These are phyloP conservation scores for Fistulinella prunicolor DNA, from an alignment of 768 basidiomycete genomes.

Conservation along the genomic window DNA sequence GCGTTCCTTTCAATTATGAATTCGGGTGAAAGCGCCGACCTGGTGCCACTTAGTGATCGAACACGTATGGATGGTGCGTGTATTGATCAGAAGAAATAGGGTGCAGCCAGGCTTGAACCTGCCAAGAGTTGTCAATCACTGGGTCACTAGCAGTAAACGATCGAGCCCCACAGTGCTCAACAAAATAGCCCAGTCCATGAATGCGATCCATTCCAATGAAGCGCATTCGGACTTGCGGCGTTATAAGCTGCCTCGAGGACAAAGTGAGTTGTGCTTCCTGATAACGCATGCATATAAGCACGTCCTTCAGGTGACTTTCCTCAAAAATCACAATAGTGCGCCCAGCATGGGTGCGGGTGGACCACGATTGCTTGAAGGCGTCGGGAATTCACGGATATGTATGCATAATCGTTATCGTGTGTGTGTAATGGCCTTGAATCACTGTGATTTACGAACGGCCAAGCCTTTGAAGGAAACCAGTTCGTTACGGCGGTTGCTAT, in stretches of 20 bases:
- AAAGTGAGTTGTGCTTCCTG: constrained; percentile 11
- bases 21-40: background rate
- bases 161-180: background rate
- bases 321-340: background rate
- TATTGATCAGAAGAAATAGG: background rate
- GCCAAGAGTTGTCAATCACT: background rate
- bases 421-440: background rate
- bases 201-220: background rate
- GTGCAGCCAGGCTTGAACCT: background rate
- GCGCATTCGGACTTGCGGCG: background rate
- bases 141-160: constrained; percentile 6
- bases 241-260: constrained; percentile 12
- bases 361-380: background rate
- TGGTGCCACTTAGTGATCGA: background rate
- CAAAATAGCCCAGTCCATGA: background rate
- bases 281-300: background rate
- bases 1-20: constrained; percentile 1
- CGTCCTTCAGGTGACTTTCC: background rate
- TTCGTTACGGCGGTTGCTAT: background rate
- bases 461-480: no score
- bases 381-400: background rate
- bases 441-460: background rate
- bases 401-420: background rate
- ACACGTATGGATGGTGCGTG: background rate
- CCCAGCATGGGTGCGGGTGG: background rate